Evolutionary conservation across 129 eudicot genomes (phyloP).

Genomic region (Sambucus nigra): DNA sequence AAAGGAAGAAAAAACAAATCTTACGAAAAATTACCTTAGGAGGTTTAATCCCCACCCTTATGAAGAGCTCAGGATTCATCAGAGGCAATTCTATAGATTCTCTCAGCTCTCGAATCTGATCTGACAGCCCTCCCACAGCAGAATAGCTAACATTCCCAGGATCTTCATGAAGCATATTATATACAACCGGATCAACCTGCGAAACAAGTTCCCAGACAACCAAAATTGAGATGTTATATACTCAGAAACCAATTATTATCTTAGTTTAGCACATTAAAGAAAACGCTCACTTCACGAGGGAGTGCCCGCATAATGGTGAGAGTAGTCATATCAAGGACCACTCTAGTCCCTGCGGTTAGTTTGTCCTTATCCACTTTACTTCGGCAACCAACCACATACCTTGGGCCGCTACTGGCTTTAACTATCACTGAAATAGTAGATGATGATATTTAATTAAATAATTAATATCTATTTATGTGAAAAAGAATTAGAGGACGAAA

Average conservation of each 20-base stretch:
- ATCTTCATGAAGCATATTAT: constrained; percentile 97
- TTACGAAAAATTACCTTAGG: constrained; percentile 58
- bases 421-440: constrained; percentile 70
- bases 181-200: constrained; percentile 97
- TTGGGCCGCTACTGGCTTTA: constrained; percentile 97
- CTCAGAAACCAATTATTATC: neutral
- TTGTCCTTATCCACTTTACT: constrained; percentile 98
- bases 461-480: constrained; percentile 3
- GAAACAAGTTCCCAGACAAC: neutral
- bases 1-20: neutral
- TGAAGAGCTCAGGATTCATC: constrained; percentile 97
- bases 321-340: constrained; percentile 98
- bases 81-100: constrained; percentile 95
- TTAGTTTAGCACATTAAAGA: neutral
- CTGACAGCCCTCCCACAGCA: constrained; percentile 94
- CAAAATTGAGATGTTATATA: neutral
- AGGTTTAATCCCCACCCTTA: constrained; percentile 93
- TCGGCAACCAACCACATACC: constrained; percentile 98
- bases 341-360: constrained; percentile 86
- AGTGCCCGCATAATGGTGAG: constrained; percentile 97
- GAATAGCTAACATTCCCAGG: constrained; percentile 97
- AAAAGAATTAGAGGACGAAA: too few relatives aligned
- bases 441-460: neutral
- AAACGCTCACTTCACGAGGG: constrained; percentile 76
- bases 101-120: constrained; percentile 91